phyloP scores from a whole-genome alignment of 306 rosid genomes.

The Pyrus betulifolia region DNA sequence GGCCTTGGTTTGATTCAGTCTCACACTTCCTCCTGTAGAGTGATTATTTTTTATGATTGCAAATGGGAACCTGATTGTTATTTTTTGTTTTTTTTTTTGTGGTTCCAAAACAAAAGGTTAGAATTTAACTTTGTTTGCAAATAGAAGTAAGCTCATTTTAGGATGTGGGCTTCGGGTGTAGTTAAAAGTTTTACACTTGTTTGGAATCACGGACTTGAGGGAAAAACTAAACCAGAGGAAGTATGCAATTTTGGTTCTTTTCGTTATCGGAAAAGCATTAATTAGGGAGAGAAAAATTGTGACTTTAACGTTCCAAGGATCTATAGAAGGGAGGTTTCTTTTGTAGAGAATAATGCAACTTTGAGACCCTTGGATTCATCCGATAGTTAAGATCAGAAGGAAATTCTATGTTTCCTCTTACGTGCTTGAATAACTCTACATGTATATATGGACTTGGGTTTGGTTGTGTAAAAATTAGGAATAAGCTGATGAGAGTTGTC shows the following conservation, averaged over 20 bases:
- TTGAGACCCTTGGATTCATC: neutral
- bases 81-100: too few species aligned
- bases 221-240: too few species aligned
- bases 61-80: neutral
- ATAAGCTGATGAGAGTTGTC: neutral
- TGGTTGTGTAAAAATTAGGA: neutral
- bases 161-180: neutral
- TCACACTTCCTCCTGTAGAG: neutral
- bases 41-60: neutral
- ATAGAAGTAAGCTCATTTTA: neutral
- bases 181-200: neutral
- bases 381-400: neutral
- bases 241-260: neutral
- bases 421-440: neutral
- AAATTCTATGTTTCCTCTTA: neutral
- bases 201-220: neutral
- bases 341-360: neutral
- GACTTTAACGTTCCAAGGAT: neutral
- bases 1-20: neutral
- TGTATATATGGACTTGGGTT: neutral
- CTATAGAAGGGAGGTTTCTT: neutral
- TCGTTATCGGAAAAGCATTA: neutral
- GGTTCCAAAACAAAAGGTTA: too few species aligned
- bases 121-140: neutral
- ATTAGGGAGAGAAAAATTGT: neutral